Base-by-base conservation (phyloP, 1,284 basidiomycete genomes). In the Filobasidium uniguttulatum region DNA sequence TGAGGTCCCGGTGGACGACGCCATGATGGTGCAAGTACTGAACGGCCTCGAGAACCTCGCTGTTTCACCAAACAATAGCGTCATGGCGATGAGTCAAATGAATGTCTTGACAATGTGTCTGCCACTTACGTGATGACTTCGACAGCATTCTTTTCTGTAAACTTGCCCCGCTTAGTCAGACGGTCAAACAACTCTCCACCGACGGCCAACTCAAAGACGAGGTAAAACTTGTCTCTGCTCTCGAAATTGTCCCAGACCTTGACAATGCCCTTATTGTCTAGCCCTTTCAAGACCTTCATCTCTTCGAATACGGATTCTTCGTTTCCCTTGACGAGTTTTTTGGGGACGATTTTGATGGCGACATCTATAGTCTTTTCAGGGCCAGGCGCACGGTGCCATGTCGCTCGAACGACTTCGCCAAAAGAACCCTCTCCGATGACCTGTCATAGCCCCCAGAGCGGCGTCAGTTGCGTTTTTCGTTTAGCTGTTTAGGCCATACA, bases 241-340 rank as follows among this genome's bases (percentile, higher is more conserved):
- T 94, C 90, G 65, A 94, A 94, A 78, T 81, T 86, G 65, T 90
- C 87, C 64, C 83, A 88, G 61, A 90, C 86, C 63, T 88, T 88
- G 59, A 93, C 89, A 56, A 94, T 85, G 62, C 93, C 88, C 0
- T 83, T 80, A 65, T 93, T 87, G 62, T 89, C 77, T 40, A 94
- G 72, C 0, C 82, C 85, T 60, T 82, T 82, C 51, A 96, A 69
- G 1, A 94, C 83, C 46, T 86, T 79, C 80, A 93, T 90, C 71
- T 96, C 90, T 37, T 79, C 75, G 80, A 84, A 86, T 0, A 91
- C 86, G 54, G 78, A 81, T 46, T 73, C 77, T 65, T 85, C 83
- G 57, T 87, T 87, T 10, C 83, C 86, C 67, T 85, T 89, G 56
- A 91, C 84, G 60, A 85, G 85, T 70, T 90, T 89, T 75, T 90